These are phyloP conservation scores for Blastomyces parvus DNA, from an alignment of 2,329 filamentous ascomycete genomes.

Conservation along the genomic window DNA sequence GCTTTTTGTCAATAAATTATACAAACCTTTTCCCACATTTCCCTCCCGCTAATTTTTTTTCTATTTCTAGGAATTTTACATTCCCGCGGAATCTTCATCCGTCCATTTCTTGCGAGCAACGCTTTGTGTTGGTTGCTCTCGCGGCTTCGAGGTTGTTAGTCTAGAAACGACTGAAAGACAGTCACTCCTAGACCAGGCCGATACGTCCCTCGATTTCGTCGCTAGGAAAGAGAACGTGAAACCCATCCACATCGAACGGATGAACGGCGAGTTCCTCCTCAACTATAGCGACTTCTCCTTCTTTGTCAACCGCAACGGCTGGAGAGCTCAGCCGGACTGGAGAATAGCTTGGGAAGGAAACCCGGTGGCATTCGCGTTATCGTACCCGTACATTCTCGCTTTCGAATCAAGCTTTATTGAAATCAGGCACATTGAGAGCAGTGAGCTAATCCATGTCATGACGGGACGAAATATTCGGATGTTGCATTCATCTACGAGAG, in stretches of 20 bases:
- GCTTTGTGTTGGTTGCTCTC: slow-evolving; percentile 87
- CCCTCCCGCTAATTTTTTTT: background rate
- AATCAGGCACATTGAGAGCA: slow-evolving; percentile 87
- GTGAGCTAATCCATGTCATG: slow-evolving; percentile 83
- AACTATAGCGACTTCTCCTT: slow-evolving; percentile 99
- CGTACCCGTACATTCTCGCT: slow-evolving; percentile 91
- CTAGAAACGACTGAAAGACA: slow-evolving; percentile 97
- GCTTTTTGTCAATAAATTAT: slow-evolving; percentile 12
- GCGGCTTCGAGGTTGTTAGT: slow-evolving; percentile 94
- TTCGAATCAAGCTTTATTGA: slow-evolving; percentile 98
- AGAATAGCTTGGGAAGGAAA: slow-evolving; percentile 95
- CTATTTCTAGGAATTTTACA: slow-evolving; percentile 73
- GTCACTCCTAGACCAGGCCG: slow-evolving; percentile 89
- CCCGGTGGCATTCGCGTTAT: slow-evolving; percentile 84
- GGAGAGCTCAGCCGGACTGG: slow-evolving; percentile 94
- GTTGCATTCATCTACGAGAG: slow-evolving; percentile 92
- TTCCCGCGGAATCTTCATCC: slow-evolving; percentile 93
- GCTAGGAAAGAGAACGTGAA: slow-evolving; percentile 85
- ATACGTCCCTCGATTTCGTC: slow-evolving; percentile 96
- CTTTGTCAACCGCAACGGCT: slow-evolving; percentile 97
- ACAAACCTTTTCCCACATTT: background rate
- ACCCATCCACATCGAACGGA: slow-evolving; percentile 92
- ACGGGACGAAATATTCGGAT: slow-evolving; percentile 95
- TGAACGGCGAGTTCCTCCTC: slow-evolving; percentile 92
- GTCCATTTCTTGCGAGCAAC: slow-evolving; percentile 97